phyloP scores from a whole-genome alignment of 2,329 filamentous ascomycete genomes.

The Didymella arachidicola region DNA sequence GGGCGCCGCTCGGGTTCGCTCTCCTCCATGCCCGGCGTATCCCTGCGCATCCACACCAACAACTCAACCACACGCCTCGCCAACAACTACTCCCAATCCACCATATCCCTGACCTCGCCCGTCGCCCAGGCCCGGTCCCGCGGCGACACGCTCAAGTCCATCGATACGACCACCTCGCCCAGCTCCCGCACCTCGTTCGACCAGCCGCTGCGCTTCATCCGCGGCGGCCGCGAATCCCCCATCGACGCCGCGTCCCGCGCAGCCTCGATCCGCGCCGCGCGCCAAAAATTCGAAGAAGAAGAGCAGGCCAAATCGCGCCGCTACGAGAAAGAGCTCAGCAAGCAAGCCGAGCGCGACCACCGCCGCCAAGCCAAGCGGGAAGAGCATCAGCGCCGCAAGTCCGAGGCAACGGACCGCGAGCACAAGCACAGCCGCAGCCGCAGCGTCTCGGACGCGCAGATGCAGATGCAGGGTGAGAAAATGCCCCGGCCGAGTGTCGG shows the following conservation, averaged over 20 bases:
- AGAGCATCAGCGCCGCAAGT: constrained; percentile 52
- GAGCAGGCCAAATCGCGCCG: constrained; percentile 65
- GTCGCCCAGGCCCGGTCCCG: constrained; percentile 54
- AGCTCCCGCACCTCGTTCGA: constrained; percentile 65
- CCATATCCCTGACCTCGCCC: constrained; percentile 56
- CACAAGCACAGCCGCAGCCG: constrained; percentile 37
- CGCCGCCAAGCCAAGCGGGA: constrained; percentile 56
- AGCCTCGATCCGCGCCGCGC: constrained; percentile 63
- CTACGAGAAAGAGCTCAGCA: constrained; percentile 61
- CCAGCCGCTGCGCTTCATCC: constrained; percentile 61
- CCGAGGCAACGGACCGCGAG: constrained; percentile 47
- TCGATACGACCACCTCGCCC: constrained; percentile 59
- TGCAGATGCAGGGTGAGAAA: constrained; percentile 31
- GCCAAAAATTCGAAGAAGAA: constrained; percentile 66
- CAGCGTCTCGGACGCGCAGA: constrained; percentile 42
- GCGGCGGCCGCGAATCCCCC: constrained; percentile 57
- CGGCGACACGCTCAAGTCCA: constrained; percentile 58
- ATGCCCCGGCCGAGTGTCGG: constrained; percentile 43
- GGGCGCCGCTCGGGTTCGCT: constrained; percentile 55
- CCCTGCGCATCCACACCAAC: constrained; percentile 49
- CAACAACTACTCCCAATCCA: constrained; percentile 61
- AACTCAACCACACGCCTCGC: constrained; percentile 56
- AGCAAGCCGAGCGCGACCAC: constrained; percentile 54
- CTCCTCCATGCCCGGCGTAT: constrained; percentile 52
- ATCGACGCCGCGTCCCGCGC: constrained; percentile 62